Percentiles rank a stretch among this genome's conserved stretches.
phyloP scores from a whole-genome alignment of 768 basidiomycete genomes.

The Hypholoma sublateritium region DNA sequence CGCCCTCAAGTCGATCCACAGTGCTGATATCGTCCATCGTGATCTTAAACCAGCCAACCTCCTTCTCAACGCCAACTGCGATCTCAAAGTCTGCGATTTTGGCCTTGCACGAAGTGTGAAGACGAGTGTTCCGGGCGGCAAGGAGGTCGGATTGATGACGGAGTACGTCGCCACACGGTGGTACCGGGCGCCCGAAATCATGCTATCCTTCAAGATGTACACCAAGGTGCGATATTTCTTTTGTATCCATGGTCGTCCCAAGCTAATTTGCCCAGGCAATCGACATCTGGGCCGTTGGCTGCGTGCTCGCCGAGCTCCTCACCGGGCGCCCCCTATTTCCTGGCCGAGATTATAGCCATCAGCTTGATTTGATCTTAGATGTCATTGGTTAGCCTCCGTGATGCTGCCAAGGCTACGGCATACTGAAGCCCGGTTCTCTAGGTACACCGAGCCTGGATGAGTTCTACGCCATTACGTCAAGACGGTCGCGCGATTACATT shows the following conservation, averaged over 20 bases:
- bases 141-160: slow-evolving; percentile 71
- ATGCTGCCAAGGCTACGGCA: background rate
- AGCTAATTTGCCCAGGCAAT: slow-evolving; percentile 39
- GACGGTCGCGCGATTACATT: slow-evolving; percentile 85
- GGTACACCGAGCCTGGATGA: slow-evolving; percentile 87
- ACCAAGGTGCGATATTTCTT: slow-evolving; percentile 49
- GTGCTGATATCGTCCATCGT: slow-evolving; percentile 77
- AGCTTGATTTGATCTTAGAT: slow-evolving; percentile 85
- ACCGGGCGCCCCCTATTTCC: slow-evolving; percentile 84
- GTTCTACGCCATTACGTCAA: slow-evolving; percentile 86
- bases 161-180: slow-evolving; percentile 91
- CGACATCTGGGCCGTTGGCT: slow-evolving; percentile 75
- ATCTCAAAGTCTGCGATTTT: slow-evolving; percentile 89
- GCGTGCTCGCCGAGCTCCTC: slow-evolving; percentile 80
- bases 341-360: slow-evolving; percentile 84
- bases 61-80: slow-evolving; percentile 86
- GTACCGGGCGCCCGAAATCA: slow-evolving; percentile 94
- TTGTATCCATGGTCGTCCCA: background rate
- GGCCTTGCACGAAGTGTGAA: slow-evolving; percentile 74
- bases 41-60: slow-evolving; percentile 88
- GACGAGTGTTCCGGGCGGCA: slow-evolving; percentile 51
- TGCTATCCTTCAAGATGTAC: slow-evolving; percentile 92
- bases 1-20: slow-evolving; percentile 87
- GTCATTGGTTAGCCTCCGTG: slow-evolving; percentile 57
- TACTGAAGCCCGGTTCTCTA: slow-evolving; percentile 21